These are phyloP conservation scores for Phoenix roebelenii DNA, from an alignment of 176 grass and related monocot species.

Conservation along the genomic window DNA sequence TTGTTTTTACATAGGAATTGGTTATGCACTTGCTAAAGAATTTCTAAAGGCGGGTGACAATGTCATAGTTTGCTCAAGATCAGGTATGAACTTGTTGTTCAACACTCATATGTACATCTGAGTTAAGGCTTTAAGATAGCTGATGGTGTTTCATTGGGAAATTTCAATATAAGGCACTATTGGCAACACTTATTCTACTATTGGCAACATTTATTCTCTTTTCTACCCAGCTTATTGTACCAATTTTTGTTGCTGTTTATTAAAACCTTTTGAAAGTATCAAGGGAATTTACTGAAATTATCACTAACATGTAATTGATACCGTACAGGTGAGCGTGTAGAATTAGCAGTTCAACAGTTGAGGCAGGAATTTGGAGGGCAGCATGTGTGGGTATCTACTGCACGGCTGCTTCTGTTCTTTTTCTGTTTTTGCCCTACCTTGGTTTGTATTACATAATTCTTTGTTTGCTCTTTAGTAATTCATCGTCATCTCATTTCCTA, in stretches of 20 bases:
- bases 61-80: slow-evolving; percentile 88
- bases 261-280: no score
- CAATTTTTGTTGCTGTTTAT: no score
- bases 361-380: slow-evolving; percentile 79
- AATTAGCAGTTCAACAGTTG: slow-evolving; percentile 46
- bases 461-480: no score
- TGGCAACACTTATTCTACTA: no score
- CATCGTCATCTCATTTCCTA: slow-evolving; percentile 2
- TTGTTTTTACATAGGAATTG: slow-evolving; percentile 43
- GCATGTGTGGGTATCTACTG: slow-evolving; percentile 92
- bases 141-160: no score
- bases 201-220: no score
- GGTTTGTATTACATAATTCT: not conserved
- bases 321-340: slow-evolving; percentile 71
- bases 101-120: not conserved
- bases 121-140: no score
- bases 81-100: slow-evolving; percentile 28
- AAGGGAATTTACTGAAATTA: no score
- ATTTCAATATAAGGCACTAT: no score
- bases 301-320: slow-evolving; percentile 12
- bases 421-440: not conserved
- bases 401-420: slow-evolving; percentile 20
- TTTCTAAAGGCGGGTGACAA: slow-evolving; percentile 83
- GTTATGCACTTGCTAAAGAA: slow-evolving; percentile 62
- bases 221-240: no score